Base-by-base conservation (phyloP, 768 basidiomycete genomes). In the Suillus subluteus region DNA sequence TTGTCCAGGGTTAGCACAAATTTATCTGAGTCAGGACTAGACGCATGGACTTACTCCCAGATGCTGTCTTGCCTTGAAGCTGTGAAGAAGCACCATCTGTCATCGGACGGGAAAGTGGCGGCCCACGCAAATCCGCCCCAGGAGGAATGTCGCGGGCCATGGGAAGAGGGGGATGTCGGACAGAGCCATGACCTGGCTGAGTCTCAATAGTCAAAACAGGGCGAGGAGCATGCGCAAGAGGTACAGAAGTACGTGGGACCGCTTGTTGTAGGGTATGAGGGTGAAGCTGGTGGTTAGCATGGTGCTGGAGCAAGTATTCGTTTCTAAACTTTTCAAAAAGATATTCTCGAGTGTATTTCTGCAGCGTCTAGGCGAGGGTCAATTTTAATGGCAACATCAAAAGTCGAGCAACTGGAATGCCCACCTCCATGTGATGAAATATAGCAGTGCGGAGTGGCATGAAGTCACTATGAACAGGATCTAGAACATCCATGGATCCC, bases 361-460 rank as follows among this genome's bases (percentile, higher is more conserved):
- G 91, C 72, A 96, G 82, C 62, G 90, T 91, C 93, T 95, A 66
- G 62, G 65, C 65, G 61, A 61, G 35, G 62, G 62, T 46, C 65
- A 72, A 65, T 52, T 63, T 70, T 44, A 44, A 68, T 71, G 68
- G 44, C 63, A 44, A 44, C 63, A 52, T 59, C 56, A 64, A 67
- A 52, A 35, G 70, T 64, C 62, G 56, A 69, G 65, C 40, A 66
- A 64, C 64, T 30, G 41, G 41, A 64, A 61, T 67, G 74, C 85
- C 76, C 81, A 95, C 94, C 86, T 91, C 88, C 90, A 95, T 92
- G 76, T 94, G 92, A 74, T 92, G 92, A 74, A 95, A 90, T 69
- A 97, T 87, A 58, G 92, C 92, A 38, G 85, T 84, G 65, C 92
- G 88, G 65, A 97, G 85, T 46, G 87, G 77, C 41, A 89, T 72